Evolutionary conservation across 2,329 filamentous ascomycete species (phyloP).

Genomic region (Emmonsia crescens): DNA sequence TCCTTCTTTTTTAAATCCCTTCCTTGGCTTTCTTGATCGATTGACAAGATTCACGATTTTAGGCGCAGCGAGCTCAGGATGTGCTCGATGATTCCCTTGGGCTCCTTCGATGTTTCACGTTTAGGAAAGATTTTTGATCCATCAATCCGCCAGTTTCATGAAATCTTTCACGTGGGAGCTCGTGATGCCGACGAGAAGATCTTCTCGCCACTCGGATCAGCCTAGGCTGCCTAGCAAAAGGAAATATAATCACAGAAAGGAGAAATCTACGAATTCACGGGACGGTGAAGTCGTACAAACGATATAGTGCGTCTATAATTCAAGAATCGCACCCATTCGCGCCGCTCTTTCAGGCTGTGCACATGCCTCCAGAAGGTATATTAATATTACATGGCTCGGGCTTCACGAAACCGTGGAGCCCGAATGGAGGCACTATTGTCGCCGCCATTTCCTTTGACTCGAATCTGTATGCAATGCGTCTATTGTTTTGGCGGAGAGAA

Average conservation of each 20-base stretch:
- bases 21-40: neutral
- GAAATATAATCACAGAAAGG: neutral
- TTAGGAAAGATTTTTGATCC: neutral
- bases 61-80: neutral
- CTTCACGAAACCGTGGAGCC: neutral
- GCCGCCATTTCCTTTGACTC: neutral
- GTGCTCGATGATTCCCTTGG: neutral
- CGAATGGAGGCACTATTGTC: neutral
- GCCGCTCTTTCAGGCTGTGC: neutral
- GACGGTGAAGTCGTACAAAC: neutral
- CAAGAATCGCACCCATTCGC: neutral
- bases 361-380: neutral
- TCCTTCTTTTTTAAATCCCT: neutral
- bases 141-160: neutral
- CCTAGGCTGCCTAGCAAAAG: neutral
- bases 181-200: neutral
- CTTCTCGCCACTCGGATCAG: neutral
- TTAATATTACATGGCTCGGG: neutral
- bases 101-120: neutral
- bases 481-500: neutral
- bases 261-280: neutral
- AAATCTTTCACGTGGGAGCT: neutral
- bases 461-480: neutral
- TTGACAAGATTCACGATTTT: neutral
- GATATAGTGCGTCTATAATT: neutral